phyloP scores from a whole-genome alignment of 2,329 filamentous ascomycete species.

The Chrysosporium queenslandicum region DNA sequence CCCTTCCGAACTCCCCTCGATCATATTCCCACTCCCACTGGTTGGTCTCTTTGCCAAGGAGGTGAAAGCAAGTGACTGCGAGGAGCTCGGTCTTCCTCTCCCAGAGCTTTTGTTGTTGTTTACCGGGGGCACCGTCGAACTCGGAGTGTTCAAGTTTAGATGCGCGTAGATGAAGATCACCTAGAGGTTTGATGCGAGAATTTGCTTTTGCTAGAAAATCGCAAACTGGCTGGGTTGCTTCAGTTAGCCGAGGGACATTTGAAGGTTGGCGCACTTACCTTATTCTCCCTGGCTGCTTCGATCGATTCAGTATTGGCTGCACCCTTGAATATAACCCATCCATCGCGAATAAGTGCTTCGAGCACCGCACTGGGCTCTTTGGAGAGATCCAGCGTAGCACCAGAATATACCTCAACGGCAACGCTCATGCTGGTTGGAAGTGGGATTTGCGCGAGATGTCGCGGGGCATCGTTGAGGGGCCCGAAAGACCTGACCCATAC shows the following conservation, averaged over 20 bases:
- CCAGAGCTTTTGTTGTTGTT: background rate
- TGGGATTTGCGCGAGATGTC: background rate
- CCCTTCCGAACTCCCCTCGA: background rate
- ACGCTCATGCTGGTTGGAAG: background rate
- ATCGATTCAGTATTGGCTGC: constrained; percentile 6
- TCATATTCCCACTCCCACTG: constrained; percentile 7
- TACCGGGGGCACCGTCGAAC: background rate
- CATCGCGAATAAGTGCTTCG: constrained; percentile 2
- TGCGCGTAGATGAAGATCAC: constrained; percentile 1
- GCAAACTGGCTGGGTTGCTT: constrained; percentile 1
- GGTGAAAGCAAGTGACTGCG: constrained; percentile 7
- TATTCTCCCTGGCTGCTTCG: constrained; percentile 2
- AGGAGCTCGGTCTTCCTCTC: constrained; percentile 8
- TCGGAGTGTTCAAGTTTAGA: constrained; percentile 5
- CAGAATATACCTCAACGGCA: constrained; percentile 1
- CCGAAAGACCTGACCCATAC: background rate
- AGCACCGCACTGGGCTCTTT: background rate
- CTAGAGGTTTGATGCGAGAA: background rate
- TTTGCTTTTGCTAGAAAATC: constrained; percentile 6
- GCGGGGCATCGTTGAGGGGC: background rate
- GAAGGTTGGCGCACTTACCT: background rate
- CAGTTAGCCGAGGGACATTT: background rate
- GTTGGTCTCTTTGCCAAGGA: constrained; percentile 8
- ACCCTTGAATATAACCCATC: constrained; percentile 7
- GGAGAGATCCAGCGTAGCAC: constrained; percentile 7